A percentile compares a stretch with the other conserved stretches of the same genome.
Evolutionary conservation across 1,284 basidiomycete genomes (phyloP).

Genomic region (Apiotrichum akiyoshidainum): DNA sequence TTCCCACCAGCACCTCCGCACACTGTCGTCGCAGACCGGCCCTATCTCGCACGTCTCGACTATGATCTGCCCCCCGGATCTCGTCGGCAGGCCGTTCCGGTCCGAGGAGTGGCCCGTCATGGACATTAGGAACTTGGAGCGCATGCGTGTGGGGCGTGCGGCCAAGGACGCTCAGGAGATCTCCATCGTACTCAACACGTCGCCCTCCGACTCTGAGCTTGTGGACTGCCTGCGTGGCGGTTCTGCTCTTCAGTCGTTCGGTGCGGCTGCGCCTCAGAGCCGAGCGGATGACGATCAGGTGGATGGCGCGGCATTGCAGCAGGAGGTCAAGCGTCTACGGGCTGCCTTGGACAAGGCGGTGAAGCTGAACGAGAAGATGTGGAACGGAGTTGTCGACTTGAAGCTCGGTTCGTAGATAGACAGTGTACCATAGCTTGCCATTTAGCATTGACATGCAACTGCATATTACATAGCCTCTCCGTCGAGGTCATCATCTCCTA

Average conservation of each 20-base stretch:
- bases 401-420: conserved; percentile 20
- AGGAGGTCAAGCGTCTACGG: conserved; percentile 63
- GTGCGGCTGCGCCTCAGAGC: not conserved
- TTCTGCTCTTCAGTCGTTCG: not conserved
- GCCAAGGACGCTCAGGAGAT: conserved; percentile 39
- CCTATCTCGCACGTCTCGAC: conserved; percentile 71
- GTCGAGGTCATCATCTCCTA: conserved; percentile 11
- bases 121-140: conserved; percentile 47
- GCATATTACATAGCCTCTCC: conserved; percentile 17
- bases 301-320: conserved; percentile 61
- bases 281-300: conserved; percentile 13
- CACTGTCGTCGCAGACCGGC: conserved; percentile 65
- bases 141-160: conserved; percentile 40
- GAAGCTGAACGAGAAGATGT: conserved; percentile 82
- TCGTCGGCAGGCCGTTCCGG: conserved; percentile 56
- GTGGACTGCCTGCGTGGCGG: not conserved
- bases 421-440: not conserved
- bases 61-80: conserved; percentile 75
- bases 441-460: not conserved
- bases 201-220: not conserved
- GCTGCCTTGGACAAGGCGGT: conserved; percentile 74
- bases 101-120: conserved; percentile 38
- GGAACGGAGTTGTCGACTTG: conserved; percentile 63
- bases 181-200: conserved; percentile 26
- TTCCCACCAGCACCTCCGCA: conserved; percentile 82